phyloP scores from a whole-genome alignment of 2,329 filamentous ascomycete species.

The Verticillium dahliae region DNA sequence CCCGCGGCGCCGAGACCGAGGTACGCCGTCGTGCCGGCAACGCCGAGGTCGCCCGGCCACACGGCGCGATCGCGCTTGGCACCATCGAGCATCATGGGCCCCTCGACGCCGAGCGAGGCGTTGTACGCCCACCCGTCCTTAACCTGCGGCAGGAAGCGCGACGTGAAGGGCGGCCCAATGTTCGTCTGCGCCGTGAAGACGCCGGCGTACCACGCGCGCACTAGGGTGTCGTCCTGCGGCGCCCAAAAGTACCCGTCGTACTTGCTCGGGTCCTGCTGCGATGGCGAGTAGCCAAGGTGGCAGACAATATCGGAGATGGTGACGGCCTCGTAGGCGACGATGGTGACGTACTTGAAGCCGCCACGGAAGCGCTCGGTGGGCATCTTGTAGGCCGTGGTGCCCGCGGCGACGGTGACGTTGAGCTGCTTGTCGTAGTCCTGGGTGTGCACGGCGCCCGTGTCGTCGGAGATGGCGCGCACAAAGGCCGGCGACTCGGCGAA shows the following conservation, averaged over 20 bases:
- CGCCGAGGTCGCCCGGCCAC: conserved; percentile 53
- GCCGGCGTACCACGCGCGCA: conserved; percentile 37
- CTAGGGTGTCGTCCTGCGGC: conserved; percentile 35
- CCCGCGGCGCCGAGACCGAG: conserved; percentile 41
- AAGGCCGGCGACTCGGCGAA: conserved; percentile 16
- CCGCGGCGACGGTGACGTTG: conserved; percentile 10
- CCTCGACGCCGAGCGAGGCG: conserved; percentile 21
- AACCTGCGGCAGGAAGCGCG: conserved; percentile 27
- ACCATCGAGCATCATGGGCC: conserved; percentile 36
- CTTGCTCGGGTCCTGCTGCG: conserved; percentile 28
- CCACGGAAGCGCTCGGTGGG: conserved; percentile 29
- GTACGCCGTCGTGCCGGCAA: conserved; percentile 41
- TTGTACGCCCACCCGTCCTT: conserved; percentile 29
- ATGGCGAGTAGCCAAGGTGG: conserved; percentile 22
- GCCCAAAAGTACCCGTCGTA: conserved; percentile 38
- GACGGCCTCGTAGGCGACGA: conserved; percentile 17
- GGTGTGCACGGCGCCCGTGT: conserved; percentile 13
- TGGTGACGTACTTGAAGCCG: conserved; percentile 36
- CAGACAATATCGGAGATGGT: conserved; percentile 18
- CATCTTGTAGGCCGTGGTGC: conserved; percentile 6
- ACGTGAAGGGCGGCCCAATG: conserved; percentile 21
- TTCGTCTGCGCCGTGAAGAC: conserved; percentile 27
- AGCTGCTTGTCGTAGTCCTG: conserved; percentile 17
- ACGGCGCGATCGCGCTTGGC: conserved; percentile 49
- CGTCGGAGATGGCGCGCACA: conserved; percentile 16